Percentiles rank a stretch among this genome's conserved stretches.
These are phyloP conservation scores for Saprolegnia parasitica DNA, from an alignment of 352 stramenopile genomes.

Conservation along the genomic window DNA sequence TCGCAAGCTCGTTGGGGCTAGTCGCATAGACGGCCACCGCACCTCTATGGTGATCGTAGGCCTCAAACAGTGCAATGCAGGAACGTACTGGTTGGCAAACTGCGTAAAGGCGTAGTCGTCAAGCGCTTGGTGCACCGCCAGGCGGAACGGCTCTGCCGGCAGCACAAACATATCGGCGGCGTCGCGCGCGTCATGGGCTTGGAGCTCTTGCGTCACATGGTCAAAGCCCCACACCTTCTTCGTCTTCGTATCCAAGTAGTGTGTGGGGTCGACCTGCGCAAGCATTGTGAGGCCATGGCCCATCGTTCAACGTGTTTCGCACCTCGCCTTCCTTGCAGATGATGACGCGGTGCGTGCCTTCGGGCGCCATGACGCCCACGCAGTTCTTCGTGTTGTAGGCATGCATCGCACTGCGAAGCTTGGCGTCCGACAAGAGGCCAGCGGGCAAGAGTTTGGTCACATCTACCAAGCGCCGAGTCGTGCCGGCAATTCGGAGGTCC, in stretches of 20 bases:
- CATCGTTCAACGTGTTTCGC: not conserved
- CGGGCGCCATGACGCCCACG: constrained; percentile 60
- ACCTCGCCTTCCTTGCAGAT: constrained; percentile 72
- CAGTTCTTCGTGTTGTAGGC: constrained; percentile 74
- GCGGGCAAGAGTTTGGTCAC: constrained; percentile 76
- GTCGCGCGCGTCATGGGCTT: constrained; percentile 8
- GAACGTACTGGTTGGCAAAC: constrained; percentile 23
- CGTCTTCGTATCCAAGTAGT: constrained; percentile 80
- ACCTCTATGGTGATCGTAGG: too few species aligned
- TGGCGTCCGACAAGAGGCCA: constrained; percentile 61
- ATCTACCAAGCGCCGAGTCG: constrained; percentile 44
- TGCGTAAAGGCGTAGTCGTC: constrained; percentile 7
- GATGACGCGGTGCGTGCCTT: constrained; percentile 58
- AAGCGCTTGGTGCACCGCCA: not conserved
- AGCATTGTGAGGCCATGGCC: not conserved
- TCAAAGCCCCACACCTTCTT: constrained; percentile 79
- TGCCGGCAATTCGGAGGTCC: not conserved
- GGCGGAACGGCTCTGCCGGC: constrained; percentile 6
- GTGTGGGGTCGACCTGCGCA: constrained; percentile 55
- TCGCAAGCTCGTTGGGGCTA: constrained; percentile 47
- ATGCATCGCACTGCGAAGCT: constrained; percentile 63
- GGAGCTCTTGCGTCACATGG: constrained; percentile 61
- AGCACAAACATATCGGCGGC: not conserved
- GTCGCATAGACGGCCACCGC: constrained; percentile 74
- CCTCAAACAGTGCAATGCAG: not conserved